Base-by-base conservation (phyloP, 345 rosid species). In the Salix dunnii region DNA sequence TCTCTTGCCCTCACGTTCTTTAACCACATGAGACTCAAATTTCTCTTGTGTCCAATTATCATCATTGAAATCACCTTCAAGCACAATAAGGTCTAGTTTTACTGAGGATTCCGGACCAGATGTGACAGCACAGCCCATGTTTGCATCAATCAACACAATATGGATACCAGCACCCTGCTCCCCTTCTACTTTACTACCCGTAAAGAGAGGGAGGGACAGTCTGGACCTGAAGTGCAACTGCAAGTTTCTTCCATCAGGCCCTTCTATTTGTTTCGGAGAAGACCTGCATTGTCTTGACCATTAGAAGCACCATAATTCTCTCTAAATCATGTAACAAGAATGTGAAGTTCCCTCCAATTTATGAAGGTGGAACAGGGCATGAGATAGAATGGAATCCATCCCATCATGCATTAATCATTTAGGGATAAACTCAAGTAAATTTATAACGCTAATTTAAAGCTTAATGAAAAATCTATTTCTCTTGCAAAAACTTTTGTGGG, bases 1-100 rank as follows among this genome's bases (percentile, higher is more conserved):
- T 70, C 84, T 66, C 74, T 78, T 85, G n/a, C 86, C 83, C 23
- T 85, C 83, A 6, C 88, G 88, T 68, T 80, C 86, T 74, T 68
- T 78, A n/a, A 83, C 83, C 64, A 76, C 31, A 13, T 83, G 77
- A 53, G 81, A 76, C 43, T 85, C 86, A 36, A 85, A 85, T 21
- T 85, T 82, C 46, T 80, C 85, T 0, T 0, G 35, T 18, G 77
- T 70, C 86, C 88, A 85, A 64, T 71, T 74, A 51, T 80, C 79
- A 21, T 82, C 76, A 30, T 76, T 83, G 71, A 85, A 85, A 72
- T 85, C 86, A 16, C 88, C 88, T 72, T 78, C 84, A 35, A 85
- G 86, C 70, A 83, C 88, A 62, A 83, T 40, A 0, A 82, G 73
- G 11, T 82, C 86, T 36, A 85, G 46, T n/a, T 83, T 85, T 21